Evolutionary conservation across 2,329 filamentous ascomycete genomes (phyloP).

Genomic region (Clarireedia sp.): DNA sequence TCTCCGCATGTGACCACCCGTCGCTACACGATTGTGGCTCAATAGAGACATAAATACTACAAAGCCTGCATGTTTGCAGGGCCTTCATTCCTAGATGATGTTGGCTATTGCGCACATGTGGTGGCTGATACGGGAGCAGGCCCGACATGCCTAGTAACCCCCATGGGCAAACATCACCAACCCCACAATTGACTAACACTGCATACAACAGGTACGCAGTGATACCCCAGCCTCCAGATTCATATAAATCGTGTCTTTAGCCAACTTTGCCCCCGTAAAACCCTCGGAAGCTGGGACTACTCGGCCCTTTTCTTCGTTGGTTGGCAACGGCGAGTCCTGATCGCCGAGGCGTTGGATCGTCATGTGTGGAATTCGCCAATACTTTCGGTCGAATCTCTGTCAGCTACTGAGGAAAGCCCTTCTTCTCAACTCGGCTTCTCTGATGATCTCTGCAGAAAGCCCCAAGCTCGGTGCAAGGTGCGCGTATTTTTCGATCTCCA

Average conservation of each 20-base stretch:
- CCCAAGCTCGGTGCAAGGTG: constrained; percentile 68
- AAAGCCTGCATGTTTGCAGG: no score
- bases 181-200: neutral
- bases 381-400: neutral
- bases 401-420: constrained; percentile 47
- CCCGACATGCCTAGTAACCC: neutral
- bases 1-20: no score
- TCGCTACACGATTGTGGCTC: no score
- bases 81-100: no score
- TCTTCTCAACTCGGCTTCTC: constrained; percentile 67
- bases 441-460: constrained; percentile 71
- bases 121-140: neutral
- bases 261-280: neutral
- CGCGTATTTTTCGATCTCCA: constrained; percentile 67
- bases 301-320: constrained; percentile 1
- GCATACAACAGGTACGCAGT: no score
- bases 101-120: neutral
- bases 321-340: no score
- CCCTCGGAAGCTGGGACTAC: neutral
- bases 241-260: neutral
- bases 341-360: no score
- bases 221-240: neutral
- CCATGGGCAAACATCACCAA: neutral
- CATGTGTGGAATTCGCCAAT: neutral
- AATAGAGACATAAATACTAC: no score